Conservation (phyloP, 306 rosid species). For the Cercis canadensis region DNA sequence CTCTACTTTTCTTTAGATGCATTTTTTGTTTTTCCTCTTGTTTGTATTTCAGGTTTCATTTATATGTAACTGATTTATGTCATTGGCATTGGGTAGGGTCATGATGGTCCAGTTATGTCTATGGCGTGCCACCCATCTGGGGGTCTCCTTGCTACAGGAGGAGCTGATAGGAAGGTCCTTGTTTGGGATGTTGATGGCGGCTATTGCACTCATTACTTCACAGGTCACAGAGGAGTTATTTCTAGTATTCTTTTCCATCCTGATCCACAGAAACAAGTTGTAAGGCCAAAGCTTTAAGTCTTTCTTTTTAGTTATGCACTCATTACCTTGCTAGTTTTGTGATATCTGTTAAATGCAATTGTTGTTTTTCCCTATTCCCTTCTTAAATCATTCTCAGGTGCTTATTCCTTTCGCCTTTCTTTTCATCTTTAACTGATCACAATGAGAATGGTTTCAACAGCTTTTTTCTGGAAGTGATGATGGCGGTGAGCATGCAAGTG, state of each 20-base stretch:
- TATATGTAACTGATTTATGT: neutral
- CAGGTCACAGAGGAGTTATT: constrained; percentile 85
- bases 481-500: constrained; percentile 80
- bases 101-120: constrained; percentile 94
- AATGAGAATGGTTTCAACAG: constrained; percentile 48
- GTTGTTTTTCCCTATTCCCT: neutral
- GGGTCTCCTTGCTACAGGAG: constrained; percentile 89
- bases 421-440: constrained; percentile 27
- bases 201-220: constrained; percentile 89
- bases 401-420: constrained; percentile 3
- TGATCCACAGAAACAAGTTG: constrained; percentile 69
- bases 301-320: constrained; percentile 14
- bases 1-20: neutral
- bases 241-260: constrained; percentile 69
- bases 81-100: constrained; percentile 56
- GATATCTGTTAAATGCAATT: constrained; percentile 16
- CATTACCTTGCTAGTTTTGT: too few relatives aligned
- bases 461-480: constrained; percentile 97
- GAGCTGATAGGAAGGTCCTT: constrained; percentile 90
- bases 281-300: constrained; percentile 44
- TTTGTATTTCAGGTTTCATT: neutral
- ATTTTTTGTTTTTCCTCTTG: neutral
- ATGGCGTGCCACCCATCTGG: constrained; percentile 89
- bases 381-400: constrained; percentile 9
- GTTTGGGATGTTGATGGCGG: constrained; percentile 98